Evolutionary conservation across 306 rosid genomes (phyloP).

Genomic region (Pterocarpus macrocarpus): DNA sequence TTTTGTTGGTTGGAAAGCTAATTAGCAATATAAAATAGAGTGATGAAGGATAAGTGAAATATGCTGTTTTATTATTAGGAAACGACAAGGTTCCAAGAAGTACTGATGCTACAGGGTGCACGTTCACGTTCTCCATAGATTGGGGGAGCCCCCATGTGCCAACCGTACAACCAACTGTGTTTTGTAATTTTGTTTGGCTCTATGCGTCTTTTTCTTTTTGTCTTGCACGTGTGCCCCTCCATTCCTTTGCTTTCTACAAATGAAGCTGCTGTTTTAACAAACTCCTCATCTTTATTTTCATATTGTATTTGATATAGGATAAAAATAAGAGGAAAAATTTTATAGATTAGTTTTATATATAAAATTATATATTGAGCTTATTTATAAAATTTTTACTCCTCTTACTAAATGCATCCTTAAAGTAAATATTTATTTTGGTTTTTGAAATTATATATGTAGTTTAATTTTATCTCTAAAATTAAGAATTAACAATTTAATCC

Average conservation of each 20-base stretch:
- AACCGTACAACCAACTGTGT: constrained; percentile 46
- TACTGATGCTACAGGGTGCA: neutral
- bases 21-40: neutral
- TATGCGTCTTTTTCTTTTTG: constrained; percentile 43
- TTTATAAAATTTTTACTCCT: too few species aligned
- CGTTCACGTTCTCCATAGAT: constrained; percentile 45
- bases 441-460: too few species aligned
- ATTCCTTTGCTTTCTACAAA: neutral
- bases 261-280: neutral
- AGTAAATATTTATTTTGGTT: too few species aligned
- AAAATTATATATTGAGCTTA: too few species aligned
- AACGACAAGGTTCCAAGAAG: constrained; percentile 43
- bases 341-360: too few species aligned
- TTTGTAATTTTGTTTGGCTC: constrained; percentile 54
- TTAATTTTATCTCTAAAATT: too few species aligned
- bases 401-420: too few species aligned
- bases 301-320: too few species aligned
- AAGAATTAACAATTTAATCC: too few species aligned
- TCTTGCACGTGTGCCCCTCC: constrained; percentile 62
- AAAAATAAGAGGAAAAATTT: too few species aligned
- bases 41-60: neutral
- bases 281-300: too few species aligned
- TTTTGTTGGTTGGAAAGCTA: constrained; percentile 2
- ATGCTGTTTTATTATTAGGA: constrained; percentile 18
- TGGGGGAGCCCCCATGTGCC: constrained; percentile 67